Conservation (phyloP, 495 filamentous ascomycete species). For the Mytilinidion resinicola region DNA sequence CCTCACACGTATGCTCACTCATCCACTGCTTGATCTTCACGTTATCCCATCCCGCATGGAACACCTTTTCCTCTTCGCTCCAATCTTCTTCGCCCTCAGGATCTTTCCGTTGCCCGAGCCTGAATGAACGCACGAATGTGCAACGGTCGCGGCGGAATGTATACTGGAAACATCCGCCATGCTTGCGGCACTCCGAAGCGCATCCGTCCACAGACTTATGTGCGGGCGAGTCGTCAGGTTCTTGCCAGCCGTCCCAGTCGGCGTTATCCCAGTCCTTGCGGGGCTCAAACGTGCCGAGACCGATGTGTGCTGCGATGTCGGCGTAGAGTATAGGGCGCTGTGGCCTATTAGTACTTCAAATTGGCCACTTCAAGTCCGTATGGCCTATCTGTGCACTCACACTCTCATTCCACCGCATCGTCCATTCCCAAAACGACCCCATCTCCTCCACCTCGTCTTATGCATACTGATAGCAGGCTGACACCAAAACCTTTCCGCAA, state of each 20-base stretch:
- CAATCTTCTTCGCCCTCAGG: constrained; percentile 14
- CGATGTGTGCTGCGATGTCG: constrained; percentile 23
- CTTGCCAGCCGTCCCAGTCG: constrained; percentile 5
- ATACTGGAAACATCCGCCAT: constrained; percentile 22
- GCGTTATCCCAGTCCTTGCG: constrained; percentile 18
- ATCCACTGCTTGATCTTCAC: constrained; percentile 16
- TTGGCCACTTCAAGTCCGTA: background rate
- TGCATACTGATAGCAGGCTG: constrained; percentile 18
- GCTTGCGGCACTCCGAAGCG: constrained; percentile 17
- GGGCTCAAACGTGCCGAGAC: constrained; percentile 14
- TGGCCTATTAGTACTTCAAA: background rate
- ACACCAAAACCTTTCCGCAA: constrained; percentile 18
- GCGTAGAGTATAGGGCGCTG: constrained; percentile 25
- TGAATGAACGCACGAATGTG: constrained; percentile 15
- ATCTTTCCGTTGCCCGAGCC: constrained; percentile 16
- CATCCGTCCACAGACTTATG: constrained; percentile 13
- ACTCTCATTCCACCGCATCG: constrained; percentile 10
- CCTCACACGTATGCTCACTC: constrained; percentile 13
- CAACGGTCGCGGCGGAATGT: constrained; percentile 18
- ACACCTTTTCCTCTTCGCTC: background rate
- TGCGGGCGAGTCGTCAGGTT: constrained; percentile 14
- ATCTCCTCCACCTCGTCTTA: constrained; percentile 8
- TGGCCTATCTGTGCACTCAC: constrained; percentile 1
- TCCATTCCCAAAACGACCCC: constrained; percentile 22
- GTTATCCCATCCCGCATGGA: constrained; percentile 16